Percentiles rank a stretch among this genome's conserved stretches.
Evolutionary conservation across 2,329 filamentous ascomycete genomes (phyloP).

Genomic region (Fusarium sp.): DNA sequence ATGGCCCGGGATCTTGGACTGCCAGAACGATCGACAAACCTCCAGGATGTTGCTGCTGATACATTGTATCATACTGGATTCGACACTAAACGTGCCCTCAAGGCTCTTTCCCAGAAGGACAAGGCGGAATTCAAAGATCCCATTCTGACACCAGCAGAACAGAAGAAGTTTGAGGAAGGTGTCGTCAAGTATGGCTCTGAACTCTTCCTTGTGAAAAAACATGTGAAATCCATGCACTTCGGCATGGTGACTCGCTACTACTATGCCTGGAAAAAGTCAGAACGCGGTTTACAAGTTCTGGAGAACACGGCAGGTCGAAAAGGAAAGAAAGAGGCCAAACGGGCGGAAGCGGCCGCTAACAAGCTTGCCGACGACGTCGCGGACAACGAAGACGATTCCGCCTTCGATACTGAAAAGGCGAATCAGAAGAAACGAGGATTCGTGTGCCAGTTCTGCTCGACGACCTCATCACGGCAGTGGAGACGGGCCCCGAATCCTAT

Average conservation of each 20-base stretch:
- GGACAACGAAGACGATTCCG: conserved; percentile 92
- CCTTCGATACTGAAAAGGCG: conserved; percentile 92
- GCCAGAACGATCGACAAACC: conserved; percentile 81
- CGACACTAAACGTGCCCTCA: conserved; percentile 75
- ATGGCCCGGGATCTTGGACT: conserved; percentile 76
- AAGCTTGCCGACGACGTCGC: conserved; percentile 93
- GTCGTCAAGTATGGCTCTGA: conserved; percentile 93
- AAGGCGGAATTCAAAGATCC: conserved; percentile 85
- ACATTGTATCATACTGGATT: conserved; percentile 79
- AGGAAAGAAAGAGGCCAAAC: conserved; percentile 87
- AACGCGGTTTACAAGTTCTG: conserved; percentile 88
- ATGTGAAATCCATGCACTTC: conserved; percentile 84
- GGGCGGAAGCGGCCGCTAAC: conserved; percentile 73
- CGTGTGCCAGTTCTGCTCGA: conserved; percentile 92
- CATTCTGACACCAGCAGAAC: conserved; percentile 78
- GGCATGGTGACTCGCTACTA: conserved; percentile 90
- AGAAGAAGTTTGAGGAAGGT: conserved; percentile 92
- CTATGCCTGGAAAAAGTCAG: conserved; percentile 98
- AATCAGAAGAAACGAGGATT: conserved; percentile 82
- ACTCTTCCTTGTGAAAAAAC: conserved; percentile 81
- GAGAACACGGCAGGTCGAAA: conserved; percentile 88
- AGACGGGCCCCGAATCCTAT: conserved; percentile 84
- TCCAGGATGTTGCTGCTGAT: conserved; percentile 84
- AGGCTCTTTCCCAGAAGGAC: conserved; percentile 74
- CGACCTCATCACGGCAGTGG: conserved; percentile 87